phyloP scores from a whole-genome alignment of 495 filamentous ascomycete genomes.

The Penicillium flavigenum region DNA sequence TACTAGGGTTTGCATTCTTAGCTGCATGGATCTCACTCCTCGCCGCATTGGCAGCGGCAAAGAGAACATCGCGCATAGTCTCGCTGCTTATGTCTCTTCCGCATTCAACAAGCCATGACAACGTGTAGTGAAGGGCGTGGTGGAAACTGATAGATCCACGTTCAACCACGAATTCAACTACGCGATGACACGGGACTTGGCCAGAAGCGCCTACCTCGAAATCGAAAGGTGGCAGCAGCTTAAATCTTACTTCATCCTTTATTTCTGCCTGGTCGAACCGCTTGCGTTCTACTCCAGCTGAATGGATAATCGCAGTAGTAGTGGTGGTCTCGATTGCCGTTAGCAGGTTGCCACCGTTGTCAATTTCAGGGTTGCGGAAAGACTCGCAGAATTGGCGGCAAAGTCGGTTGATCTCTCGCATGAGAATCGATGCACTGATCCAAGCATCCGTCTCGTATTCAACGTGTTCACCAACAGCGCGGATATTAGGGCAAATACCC shows the following conservation, averaged over 20 bases:
- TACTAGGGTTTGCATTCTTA: slow-evolving; percentile 14
- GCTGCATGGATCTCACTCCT: slow-evolving; percentile 29
- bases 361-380: slow-evolving; percentile 63
- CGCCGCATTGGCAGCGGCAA: slow-evolving; percentile 50
- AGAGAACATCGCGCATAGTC: slow-evolving; percentile 62
- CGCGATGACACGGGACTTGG: slow-evolving; percentile 47
- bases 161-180: slow-evolving; percentile 86
- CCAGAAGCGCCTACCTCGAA: slow-evolving; percentile 62
- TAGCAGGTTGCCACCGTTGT: slow-evolving; percentile 60
- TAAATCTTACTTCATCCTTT: slow-evolving; percentile 79
- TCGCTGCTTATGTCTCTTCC: slow-evolving; percentile 71
- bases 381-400: slow-evolving; percentile 85
- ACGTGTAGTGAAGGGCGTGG: slow-evolving; percentile 90
- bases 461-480: slow-evolving; percentile 91
- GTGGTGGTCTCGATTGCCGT: slow-evolving; percentile 75
- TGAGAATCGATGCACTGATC: slow-evolving; percentile 94
- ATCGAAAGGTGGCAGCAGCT: slow-evolving; percentile 70
- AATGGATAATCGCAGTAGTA: slow-evolving; percentile 76
- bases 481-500: slow-evolving; percentile 90
- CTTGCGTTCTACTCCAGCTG: slow-evolving; percentile 81
- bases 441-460: slow-evolving; percentile 98
- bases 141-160: slow-evolving; percentile 94
- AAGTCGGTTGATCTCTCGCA: slow-evolving; percentile 88
- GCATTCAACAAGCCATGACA: slow-evolving; percentile 96
- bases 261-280: slow-evolving; percentile 87